Conservation (phyloP, 176 grass and related monocot species). For the Cenchrus purpureus region DNA sequence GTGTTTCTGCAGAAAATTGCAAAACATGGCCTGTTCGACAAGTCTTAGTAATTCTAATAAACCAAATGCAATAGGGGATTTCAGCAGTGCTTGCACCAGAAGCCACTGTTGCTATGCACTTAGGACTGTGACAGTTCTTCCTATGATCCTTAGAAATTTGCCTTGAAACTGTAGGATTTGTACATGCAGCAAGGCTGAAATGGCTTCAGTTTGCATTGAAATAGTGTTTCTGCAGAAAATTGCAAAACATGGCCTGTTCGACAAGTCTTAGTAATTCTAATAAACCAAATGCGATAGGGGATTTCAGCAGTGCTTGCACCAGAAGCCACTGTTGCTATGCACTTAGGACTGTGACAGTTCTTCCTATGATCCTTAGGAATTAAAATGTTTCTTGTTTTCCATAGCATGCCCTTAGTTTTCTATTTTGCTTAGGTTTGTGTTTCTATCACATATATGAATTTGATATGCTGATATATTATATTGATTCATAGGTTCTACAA, state of each 20-base stretch:
- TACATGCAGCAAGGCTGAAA: not conserved
- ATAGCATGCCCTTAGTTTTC: not conserved
- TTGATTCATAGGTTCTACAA: conserved; percentile 66
- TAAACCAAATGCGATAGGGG: not conserved
- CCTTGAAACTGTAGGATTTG: not conserved
- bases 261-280: not conserved
- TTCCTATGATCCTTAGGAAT: not conserved
- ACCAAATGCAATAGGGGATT: not conserved
- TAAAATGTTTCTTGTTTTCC: not conserved
- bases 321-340: too few species aligned
- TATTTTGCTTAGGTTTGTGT: not conserved
- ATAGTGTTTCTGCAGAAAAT: not conserved
- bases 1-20: not conserved
- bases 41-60: not conserved
- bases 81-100: too few species aligned
- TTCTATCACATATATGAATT: not conserved
- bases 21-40: not conserved
- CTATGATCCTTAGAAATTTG: not conserved
- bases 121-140: not conserved
- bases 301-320: too few species aligned
- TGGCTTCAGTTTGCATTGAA: not conserved
- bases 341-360: not conserved
- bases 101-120: too few species aligned
- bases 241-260: not conserved
- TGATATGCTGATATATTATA: conserved; percentile 3